Evolutionary conservation across 164 flowering plant genomes (phyloP).

Genomic region (Vitis rupestris): DNA sequence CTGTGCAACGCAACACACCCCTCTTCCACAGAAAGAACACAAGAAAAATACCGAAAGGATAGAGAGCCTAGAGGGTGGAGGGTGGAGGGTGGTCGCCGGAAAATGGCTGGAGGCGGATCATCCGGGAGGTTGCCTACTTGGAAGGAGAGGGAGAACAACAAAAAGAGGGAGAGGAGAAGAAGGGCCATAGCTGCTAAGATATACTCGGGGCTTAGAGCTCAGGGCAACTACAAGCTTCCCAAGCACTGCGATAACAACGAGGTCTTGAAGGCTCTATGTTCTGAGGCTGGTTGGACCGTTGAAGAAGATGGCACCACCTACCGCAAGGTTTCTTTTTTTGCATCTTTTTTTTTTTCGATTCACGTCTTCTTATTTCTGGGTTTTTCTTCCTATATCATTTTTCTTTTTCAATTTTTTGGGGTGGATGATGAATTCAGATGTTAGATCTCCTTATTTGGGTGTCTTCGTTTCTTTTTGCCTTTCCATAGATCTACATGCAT

Average conservation of each 20-base stretch:
- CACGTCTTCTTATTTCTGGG: background rate
- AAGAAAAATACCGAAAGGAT: background rate
- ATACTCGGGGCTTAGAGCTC: slow-evolving; percentile 52
- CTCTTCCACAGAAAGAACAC: background rate
- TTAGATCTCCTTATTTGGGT: background rate
- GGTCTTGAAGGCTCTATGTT: slow-evolving; percentile 60
- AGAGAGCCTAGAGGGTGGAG: slow-evolving; percentile 9
- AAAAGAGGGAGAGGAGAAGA: slow-evolving; percentile 58
- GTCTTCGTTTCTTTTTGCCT: background rate
- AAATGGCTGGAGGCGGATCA: slow-evolving; percentile 27
- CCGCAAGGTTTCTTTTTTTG: slow-evolving; percentile 37
- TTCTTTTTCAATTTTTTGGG: background rate
- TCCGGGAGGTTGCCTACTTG: slow-evolving; percentile 53
- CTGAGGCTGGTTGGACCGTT: slow-evolving; percentile 64
- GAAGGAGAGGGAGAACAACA: slow-evolving; percentile 71
- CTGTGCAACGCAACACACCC: background rate
- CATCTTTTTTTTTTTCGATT: background rate
- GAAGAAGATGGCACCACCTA: slow-evolving; percentile 66
- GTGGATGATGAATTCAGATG: background rate
- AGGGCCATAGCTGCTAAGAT: slow-evolving; percentile 68
- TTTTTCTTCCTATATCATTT: background rate
- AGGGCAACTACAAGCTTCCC: slow-evolving; percentile 42
- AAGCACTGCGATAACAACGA: slow-evolving; percentile 60
- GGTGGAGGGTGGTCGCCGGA: slow-evolving; percentile 4
- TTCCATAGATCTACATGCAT: slow-evolving; percentile 9